Evolutionary conservation across 768 basidiomycete genomes (phyloP), one percentile per base, ranked within the genome.

Genomic region (Calocera cornea): DNA sequence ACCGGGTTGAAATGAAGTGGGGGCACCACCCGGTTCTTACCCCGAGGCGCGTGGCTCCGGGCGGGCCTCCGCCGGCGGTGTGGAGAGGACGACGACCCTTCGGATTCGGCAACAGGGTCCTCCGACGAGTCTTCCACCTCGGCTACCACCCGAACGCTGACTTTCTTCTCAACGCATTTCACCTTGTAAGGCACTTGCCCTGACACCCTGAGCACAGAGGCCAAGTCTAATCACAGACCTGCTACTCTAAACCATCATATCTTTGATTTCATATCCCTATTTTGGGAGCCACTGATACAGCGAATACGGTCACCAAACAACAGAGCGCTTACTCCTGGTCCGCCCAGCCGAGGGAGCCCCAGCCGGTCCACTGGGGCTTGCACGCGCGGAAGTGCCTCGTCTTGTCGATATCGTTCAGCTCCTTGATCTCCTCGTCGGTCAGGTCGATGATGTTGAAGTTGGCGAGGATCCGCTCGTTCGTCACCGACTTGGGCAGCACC

Each of bases 401-500:
- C 78, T 87, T 83, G 77, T 87, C 81, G 64, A 90, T 85, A 19
- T 72, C 76, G 29, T 83, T 76, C 41, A 90, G 79, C 71, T 85
- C 80, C 49, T 77, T 70, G 38, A 90, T 78, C 64, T 89, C 89
- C 60, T 83, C 84, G 17, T 81, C 78, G 10, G 82, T 80, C 66
- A 90, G 79, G 72, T 87, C 83, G 69, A 89, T 74, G 70, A 90
- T 73, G 66, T 79, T 84, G 63, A 77, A 72, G 77, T 91, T 91
- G 68, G 77, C 83, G 60, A 80, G 76, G 72, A 91, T 87, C 24
- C 90, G 86, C 65, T 80, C 75, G 66, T 83, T 79, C 3, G 86
- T 90, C 44, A 92, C 90, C 2, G 87, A 89, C 79, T 92, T 92
- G 27, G 89, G 81, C 41, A 92, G 78, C 31, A 89, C 89, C 49